phyloP scores from a whole-genome alignment of 1,139 yeast genomes.

The Lodderomyces oxycetoniae region DNA sequence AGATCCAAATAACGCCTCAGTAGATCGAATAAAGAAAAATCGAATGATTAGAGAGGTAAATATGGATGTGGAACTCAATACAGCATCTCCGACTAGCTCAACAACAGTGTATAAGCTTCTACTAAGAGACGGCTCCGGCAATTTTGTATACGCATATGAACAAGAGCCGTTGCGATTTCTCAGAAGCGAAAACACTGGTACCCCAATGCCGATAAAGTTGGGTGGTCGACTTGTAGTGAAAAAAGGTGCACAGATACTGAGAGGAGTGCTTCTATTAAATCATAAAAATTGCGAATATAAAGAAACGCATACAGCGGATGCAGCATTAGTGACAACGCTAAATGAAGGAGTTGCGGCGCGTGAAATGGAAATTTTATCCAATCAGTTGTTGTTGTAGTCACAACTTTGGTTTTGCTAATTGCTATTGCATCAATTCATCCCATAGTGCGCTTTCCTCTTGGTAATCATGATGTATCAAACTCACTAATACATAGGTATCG shows the following conservation, averaged over 20 bases:
- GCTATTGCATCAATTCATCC: constrained; percentile 50
- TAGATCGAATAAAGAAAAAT: constrained; percentile 27
- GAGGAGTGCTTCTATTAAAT: constrained; percentile 33
- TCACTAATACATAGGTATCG: constrained; percentile 66
- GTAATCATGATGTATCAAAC: constrained; percentile 82
- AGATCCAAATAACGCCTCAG: constrained; percentile 39
- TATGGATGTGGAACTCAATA: constrained; percentile 14
- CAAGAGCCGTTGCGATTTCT: constrained; percentile 34
- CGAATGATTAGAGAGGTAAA: constrained; percentile 32
- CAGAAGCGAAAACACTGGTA: constrained; percentile 17
- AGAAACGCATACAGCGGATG: constrained; percentile 26
- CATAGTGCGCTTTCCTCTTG: constrained; percentile 72
- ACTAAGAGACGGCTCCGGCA: constrained; percentile 28
- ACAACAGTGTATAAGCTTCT: constrained; percentile 29
- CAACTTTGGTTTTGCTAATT: constrained; percentile 16
- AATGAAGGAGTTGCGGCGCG: constrained; percentile 33
- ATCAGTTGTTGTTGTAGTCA: neutral
- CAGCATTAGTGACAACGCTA: constrained; percentile 23
- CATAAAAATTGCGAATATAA: constrained; percentile 30
- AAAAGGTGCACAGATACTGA: constrained; percentile 28
- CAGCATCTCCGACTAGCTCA: neutral
- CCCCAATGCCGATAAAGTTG: constrained; percentile 35
- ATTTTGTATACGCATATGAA: constrained; percentile 39
- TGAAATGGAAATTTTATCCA: constrained; percentile 22
- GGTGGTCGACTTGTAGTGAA: constrained; percentile 36